These are phyloP conservation scores for Leccinum disarticulatum DNA, from an alignment of 768 basidiomycete genomes.

Conservation along the genomic window DNA sequence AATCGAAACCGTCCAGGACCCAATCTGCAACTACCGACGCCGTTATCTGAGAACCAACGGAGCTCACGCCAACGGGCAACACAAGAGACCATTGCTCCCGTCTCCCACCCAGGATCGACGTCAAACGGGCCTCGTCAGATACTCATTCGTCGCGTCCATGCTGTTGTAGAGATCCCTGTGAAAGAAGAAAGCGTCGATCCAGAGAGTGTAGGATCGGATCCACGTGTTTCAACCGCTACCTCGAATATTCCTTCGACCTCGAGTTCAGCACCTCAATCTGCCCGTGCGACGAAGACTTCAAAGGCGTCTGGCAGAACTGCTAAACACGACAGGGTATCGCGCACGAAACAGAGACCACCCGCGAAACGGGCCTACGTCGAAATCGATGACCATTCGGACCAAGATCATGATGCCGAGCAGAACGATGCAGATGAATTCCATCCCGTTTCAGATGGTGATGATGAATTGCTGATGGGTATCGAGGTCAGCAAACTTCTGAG, in stretches of 20 bases:
- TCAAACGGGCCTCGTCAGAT: slow-evolving; percentile 21
- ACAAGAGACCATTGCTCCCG: slow-evolving; percentile 3
- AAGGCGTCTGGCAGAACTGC: slow-evolving; percentile 7
- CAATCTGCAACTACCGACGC: slow-evolving; percentile 29
- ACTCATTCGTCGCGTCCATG: slow-evolving; percentile 64
- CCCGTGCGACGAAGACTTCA: slow-evolving; percentile 9
- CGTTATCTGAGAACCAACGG: slow-evolving; percentile 31
- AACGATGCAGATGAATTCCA: slow-evolving; percentile 13
- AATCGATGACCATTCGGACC: slow-evolving; percentile 29
- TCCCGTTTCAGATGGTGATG: slow-evolving; percentile 45
- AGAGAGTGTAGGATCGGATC: slow-evolving; percentile 23
- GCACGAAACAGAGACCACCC: slow-evolving; percentile 18
- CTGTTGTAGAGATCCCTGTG: slow-evolving; percentile 55
- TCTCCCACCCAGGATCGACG: slow-evolving; percentile 8
- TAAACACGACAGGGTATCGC: slow-evolving; percentile 7
- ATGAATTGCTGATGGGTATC: slow-evolving; percentile 62
- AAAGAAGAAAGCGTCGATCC: slow-evolving; percentile 59
- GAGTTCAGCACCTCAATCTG: slow-evolving; percentile 7
- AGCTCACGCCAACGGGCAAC: slow-evolving; percentile 21
- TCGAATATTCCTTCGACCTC: slow-evolving; percentile 18
- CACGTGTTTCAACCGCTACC: slow-evolving; percentile 10
- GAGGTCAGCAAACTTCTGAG: slow-evolving; percentile 40
- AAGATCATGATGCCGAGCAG: slow-evolving; percentile 18
- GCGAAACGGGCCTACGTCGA: slow-evolving; percentile 31
- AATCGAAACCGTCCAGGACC: slow-evolving; percentile 13